Evolutionary conservation across 352 stramenopile genomes (phyloP).

Genomic region (Phytophthora lateralis): DNA sequence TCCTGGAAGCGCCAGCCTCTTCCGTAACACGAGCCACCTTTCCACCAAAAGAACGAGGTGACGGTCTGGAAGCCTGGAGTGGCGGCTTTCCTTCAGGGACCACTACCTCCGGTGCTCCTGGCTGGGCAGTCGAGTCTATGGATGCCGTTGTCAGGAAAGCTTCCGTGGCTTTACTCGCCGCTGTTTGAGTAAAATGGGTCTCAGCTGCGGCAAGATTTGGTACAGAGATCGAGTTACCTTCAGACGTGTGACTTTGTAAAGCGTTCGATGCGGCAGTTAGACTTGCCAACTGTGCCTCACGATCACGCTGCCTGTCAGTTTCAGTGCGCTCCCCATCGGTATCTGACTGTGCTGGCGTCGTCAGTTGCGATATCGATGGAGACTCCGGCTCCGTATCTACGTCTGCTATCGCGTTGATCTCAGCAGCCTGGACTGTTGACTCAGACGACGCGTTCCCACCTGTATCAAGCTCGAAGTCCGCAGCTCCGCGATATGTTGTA

Average conservation of each 20-base stretch:
- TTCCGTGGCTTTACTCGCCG: conserved; percentile 36
- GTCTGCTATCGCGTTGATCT: conserved; percentile 37
- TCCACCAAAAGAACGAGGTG: conserved; percentile 22
- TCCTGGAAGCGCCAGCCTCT: conserved; percentile 36
- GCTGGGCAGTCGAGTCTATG: not conserved
- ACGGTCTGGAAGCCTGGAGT: conserved; percentile 24
- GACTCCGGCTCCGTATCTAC: conserved; percentile 67
- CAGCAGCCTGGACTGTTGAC: not conserved
- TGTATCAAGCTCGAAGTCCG: conserved; percentile 56
- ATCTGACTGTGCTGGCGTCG: conserved; percentile 71
- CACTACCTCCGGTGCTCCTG: conserved; percentile 4
- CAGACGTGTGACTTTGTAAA: conserved; percentile 22
- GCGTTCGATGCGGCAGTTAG: conserved; percentile 42
- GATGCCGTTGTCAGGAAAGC: not conserved
- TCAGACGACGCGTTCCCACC: conserved; percentile 9
- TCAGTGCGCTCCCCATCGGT: conserved; percentile 49
- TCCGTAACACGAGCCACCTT: conserved; percentile 31
- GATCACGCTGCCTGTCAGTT: conserved; percentile 31
- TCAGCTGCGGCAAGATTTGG: conserved; percentile 1
- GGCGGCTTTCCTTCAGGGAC: conserved; percentile 23
- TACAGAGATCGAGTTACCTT: conserved; percentile 12
- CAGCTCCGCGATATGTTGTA: conserved; percentile 62
- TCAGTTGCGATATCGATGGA: conserved; percentile 70
- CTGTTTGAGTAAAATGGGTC: conserved; percentile 18
- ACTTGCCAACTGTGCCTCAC: conserved; percentile 31